Evolutionary conservation across 768 basidiomycete genomes (phyloP), one percentile per base, ranked within the genome.

Genomic region (Leccinum subtestaceum): DNA sequence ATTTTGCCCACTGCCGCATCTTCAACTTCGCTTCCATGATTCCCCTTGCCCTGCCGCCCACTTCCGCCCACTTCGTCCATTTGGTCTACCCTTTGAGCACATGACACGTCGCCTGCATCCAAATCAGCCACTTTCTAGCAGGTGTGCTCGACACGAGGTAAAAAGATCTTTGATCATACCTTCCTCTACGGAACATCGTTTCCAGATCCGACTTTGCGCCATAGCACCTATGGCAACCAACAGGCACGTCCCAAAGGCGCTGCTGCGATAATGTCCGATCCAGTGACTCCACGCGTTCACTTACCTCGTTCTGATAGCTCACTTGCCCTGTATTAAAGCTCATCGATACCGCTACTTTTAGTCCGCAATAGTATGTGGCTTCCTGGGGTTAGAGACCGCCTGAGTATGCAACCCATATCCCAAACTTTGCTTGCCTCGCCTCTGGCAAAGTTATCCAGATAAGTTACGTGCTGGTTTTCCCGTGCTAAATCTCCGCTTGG

Each of bases 141-240:
- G 58, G 71, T 72, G 72, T 61, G 63, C 63, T n/a, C 34, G 60
- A 63, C 72, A 73, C 65, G 72, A 72, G 72, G 72, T 70, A 59
- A 61, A 67, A 36, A 60, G 51, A 62, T 67, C 67, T 69, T 63
- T 72, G 65, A 66, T 72, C 64, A 58, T 43, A 43, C 58, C 38
- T 55, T 61, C 60, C 54, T 55, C 48, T 53, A 40, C 68, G 63
- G 63, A 63, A 65, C 55, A 50, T 59, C 55, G 52, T 69, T 70
- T 55, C 70, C 57, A 64, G 58, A 67, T 59, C 5, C 48, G 63
- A 65, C 49, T 57, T 65, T 63, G 53, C 64, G 60, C 61, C 60
- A 63, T 62, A 63, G 52, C 56, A 56, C 59, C 63, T 43, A 61
- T 62, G 58, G 67, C 38, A 69, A 64, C 62, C 55, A 65, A 10